Conservation (phyloP, 495 filamentous ascomycete species). For the Darksidea phi region DNA sequence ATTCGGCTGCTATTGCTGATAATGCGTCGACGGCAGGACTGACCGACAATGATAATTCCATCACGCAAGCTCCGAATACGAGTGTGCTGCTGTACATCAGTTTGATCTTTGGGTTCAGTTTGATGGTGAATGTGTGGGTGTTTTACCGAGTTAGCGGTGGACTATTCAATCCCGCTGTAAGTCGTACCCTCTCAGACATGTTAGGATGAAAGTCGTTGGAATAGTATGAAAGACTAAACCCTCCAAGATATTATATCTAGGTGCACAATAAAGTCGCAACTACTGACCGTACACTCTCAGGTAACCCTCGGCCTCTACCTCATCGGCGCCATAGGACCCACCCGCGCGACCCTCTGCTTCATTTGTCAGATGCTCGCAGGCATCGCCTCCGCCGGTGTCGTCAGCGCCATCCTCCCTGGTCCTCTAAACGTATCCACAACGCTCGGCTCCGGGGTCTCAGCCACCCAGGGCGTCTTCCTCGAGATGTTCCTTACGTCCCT, state of each 20-base stretch:
- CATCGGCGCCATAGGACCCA: constrained; percentile 53
- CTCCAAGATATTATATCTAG: no score
- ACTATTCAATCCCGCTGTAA: constrained; percentile 39
- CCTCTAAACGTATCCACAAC: constrained; percentile 59
- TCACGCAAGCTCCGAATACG: constrained; percentile 38
- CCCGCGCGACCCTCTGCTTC: constrained; percentile 54
- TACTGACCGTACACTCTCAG: no score
- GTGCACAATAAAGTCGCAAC: no score
- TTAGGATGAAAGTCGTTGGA: background rate
- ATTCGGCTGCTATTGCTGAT: constrained; percentile 21
- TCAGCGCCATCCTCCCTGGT: constrained; percentile 62
- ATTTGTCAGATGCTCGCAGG: constrained; percentile 58
- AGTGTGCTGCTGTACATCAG: constrained; percentile 40
- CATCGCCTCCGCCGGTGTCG: constrained; percentile 60
- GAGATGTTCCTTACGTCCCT: constrained; percentile 79
- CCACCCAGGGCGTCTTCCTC: constrained; percentile 69
- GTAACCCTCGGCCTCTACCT: constrained; percentile 61
- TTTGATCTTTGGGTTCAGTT: constrained; percentile 41
- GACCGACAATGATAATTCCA: constrained; percentile 46
- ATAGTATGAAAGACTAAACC: no score
- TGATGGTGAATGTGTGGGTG: constrained; percentile 46
- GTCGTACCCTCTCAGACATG: background rate
- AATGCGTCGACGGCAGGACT: constrained; percentile 27
- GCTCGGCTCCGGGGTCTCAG: constrained; percentile 57
- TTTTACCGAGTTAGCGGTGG: constrained; percentile 43